Base-by-base conservation (phyloP, 2,329 filamentous ascomycete genomes). In the Scedosporium dehoogii region DNA sequence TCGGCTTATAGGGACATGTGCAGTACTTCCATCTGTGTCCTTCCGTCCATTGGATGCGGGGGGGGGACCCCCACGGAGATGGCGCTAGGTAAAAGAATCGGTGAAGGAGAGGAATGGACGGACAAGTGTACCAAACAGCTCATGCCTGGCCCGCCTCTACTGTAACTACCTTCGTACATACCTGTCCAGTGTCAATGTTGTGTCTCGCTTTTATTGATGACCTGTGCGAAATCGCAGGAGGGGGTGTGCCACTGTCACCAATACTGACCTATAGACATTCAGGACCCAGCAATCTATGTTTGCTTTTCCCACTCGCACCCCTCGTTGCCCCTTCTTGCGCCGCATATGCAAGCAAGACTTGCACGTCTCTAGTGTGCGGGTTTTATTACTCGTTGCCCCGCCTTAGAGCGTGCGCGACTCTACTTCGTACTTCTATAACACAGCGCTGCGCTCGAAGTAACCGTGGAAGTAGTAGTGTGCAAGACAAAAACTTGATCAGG, bases 11-110 rank as follows among this genome's bases (percentile, higher is more conserved):
- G 44, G 48, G 59, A 55, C 14, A 55, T 56, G 18, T 57, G 56
- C 56, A 25, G 27, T 27, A 59, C 56, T 25, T 60, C 60, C 46
- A 51, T 59, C 60, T 58, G 48, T 61, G 63, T 48, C 25, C 23
- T 55, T 55, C 23, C 2, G 7, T 14, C 18, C 51, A 23, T 55
- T 55, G 51, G 51, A 55, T 55, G 58, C 38, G 58, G 18, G 33
- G 58, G 18, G 38, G n/a, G 38, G 18, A 25, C 14, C 33, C 42
- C 58, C 33, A 46, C 33, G 58, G 33, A 46, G 58, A 27, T 21
- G 25, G 38, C 42, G 58, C 33, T 60, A 51, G 58, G 21, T 25
- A n/a, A 60, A 38, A 33, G 9, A 23, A 38, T 38, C 51, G 25
- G 44, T 51, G 59, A 25, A 53, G 7, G 12, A 59, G 27, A 21